Base-by-base conservation (phyloP, 139 green algal genomes). In the Yamagishiella unicocca region DNA sequence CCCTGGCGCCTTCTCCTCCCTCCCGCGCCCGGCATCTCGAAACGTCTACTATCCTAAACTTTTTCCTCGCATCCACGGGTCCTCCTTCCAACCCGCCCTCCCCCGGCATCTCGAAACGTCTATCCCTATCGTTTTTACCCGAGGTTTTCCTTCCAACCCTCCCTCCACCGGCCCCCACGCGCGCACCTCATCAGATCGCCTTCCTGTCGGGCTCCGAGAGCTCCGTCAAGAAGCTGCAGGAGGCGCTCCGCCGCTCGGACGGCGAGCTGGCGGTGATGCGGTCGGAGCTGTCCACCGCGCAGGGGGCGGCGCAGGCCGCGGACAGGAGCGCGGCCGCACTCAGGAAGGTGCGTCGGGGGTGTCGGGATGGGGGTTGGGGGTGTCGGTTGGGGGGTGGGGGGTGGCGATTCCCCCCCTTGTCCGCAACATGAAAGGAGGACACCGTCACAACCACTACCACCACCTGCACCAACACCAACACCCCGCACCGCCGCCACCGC, bases 201-300 rank as follows among this genome's bases (percentile, higher is more conserved):
- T 67, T 86, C 43, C 80, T 86, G 33, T 86, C 80, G 22, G 62
- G 43, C 43, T 77, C 61, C n/a, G 80, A 86, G 7, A 77, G 64
- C 64, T 54, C 29, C 64, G 53, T 86, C 8, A 40, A 40, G n/a
- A 77, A 86, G 80, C 80, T 86, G 62, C 80, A 77, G 62, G 80
- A 77, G 58, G 80, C 80, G 24, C 64, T 86, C 33, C 62, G 80
- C 19, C 62, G 80, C 43, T 68, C 43, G 19, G 62, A 86, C 33
- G 31, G 31, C 4, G 80, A 86, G 80, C 33, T 86, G 74, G 50
- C 40, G 19, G 27, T 43, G 46, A 46, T 82, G 37, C 46, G 76
- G 9, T 9, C 43, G 43, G 46, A 84, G 61, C 33, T 85, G 58
- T 33, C 62, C 33, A 27, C 22, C 27, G 64, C 64, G 35, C 35